Base-by-base conservation (phyloP, 805 yeast genomes). In the Clavispora santaluciae region DNA sequence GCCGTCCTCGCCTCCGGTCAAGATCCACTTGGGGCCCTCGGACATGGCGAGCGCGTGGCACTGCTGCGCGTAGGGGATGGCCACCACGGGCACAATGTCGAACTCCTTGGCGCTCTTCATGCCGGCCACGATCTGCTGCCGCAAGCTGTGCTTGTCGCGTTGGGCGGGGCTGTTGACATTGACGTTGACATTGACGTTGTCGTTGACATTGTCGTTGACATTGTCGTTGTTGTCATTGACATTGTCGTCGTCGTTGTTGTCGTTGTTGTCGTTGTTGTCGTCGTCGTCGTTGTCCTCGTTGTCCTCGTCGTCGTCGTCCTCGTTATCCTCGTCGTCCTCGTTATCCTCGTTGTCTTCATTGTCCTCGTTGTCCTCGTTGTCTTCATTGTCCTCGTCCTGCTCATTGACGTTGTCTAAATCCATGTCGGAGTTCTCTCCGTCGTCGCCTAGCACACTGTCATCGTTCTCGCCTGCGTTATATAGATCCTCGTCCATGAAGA, bases 1-100 rank as follows among this genome's bases (percentile, higher is more conserved):
- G 4, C 99, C 99, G 61, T 93, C 99, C 49, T 85, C 91, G 8
- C 98, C 98, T 16, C 99, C 99, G 1, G 96, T 83, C 53, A 90
- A 83, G 29, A 93, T 69, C 83, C 89, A 90, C 55, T 81, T 82
- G 31, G 89, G 82, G 5, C 95, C 95, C 52, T 76, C 78, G 1
- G 95, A 77, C 35, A 88, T 67, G 2, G 90, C 83, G 25, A 91
- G 51, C 2, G 93, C 75, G 61, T 88, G 88, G 23, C 93, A 83
- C 21, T 85, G 81, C 1, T 86, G 66, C 1, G 87, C 73, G 53
- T 86, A 88, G 1, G 95, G 91, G 9, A 90, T 81, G 2, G 97
- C 96, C 16, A 85, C 95, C 9, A 84, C 76, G 0, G 99, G 98
- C 28, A 77, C 70, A 2, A 91, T 79, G 42, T 86, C 95, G 50